These are phyloP conservation scores for Leersia perrieri DNA, from an alignment of 176 grass and related monocot species.

Conservation along the genomic window DNA sequence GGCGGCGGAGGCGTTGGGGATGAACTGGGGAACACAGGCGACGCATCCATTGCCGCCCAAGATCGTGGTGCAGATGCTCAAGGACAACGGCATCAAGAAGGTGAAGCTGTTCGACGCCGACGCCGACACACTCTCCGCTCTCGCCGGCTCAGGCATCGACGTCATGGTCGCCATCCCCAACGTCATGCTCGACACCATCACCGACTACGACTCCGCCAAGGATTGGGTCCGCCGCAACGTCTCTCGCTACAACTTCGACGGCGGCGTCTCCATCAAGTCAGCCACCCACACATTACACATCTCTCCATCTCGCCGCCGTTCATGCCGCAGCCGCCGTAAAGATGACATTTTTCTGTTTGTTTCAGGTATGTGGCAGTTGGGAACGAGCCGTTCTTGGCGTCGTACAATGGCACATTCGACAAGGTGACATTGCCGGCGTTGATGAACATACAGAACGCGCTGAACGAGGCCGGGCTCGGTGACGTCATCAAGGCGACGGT, in stretches of 20 bases:
- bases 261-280: conserved; percentile 78
- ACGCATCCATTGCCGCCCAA: conserved; percentile 61
- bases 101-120: conserved; percentile 95
- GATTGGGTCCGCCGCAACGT: conserved; percentile 71
- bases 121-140: conserved; percentile 51
- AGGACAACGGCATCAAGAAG: conserved; percentile 75
- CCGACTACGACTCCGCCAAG: conserved; percentile 50
- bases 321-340: conserved; percentile 14
- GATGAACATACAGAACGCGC: conserved; percentile 75
- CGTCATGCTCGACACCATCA: conserved; percentile 60
- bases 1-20: conserved; percentile 53
- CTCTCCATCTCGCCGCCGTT: not conserved
- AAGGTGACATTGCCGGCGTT: conserved; percentile 75
- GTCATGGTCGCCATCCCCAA: conserved; percentile 92
- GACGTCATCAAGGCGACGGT: conserved; percentile 70
- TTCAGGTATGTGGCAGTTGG: conserved; percentile 76
- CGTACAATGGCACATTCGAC: conserved; percentile 77
- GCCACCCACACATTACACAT: too few relatives aligned
- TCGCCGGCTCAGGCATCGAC: conserved; percentile 69
- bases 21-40: conserved; percentile 92
- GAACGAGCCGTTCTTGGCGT: conserved; percentile 66
- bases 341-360: not conserved
- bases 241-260: conserved; percentile 66
- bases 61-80: conserved; percentile 62
- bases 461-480: conserved; percentile 71